These are phyloP conservation scores for Extremus antarcticus DNA, from an alignment of 495 filamentous ascomycete genomes.

Conservation along the genomic window DNA sequence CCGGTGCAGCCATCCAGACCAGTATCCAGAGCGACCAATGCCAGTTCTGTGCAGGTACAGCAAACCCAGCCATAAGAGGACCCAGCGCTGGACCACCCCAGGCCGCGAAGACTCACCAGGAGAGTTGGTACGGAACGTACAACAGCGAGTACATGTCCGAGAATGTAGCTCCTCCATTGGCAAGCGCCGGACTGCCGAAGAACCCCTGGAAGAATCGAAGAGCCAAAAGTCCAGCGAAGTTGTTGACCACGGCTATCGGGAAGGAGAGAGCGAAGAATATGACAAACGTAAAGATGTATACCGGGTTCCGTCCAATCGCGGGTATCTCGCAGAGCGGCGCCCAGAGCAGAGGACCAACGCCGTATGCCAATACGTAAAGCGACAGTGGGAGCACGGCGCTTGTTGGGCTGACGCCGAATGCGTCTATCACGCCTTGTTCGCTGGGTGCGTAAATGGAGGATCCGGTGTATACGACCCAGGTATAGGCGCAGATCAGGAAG, in stretches of 20 bases:
- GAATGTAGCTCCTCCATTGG: conserved; percentile 21
- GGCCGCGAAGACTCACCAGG: conserved; percentile 37
- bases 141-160: conserved; percentile 26
- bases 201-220: conserved; percentile 30
- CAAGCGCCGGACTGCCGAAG: conserved; percentile 18
- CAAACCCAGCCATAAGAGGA: conserved; percentile 48
- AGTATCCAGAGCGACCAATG: conserved; percentile 30
- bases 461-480: conserved; percentile 24
- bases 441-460: conserved; percentile 24
- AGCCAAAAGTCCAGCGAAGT: conserved; percentile 20
- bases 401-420: conserved; percentile 25
- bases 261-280: conserved; percentile 29
- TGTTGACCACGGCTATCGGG: conserved; percentile 23
- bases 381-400: conserved; percentile 29
- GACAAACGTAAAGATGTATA: conserved; percentile 35
- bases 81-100: conserved; percentile 41
- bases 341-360: conserved; percentile 27
- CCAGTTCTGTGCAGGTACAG: conserved; percentile 38
- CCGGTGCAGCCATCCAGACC: conserved; percentile 35
- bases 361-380: conserved; percentile 32
- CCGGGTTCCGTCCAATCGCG: conserved; percentile 18
- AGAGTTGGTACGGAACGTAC: conserved; percentile 38
- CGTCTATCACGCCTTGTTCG: conserved; percentile 14
- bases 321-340: conserved; percentile 24
- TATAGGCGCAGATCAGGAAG: conserved; percentile 28